Base-by-base conservation (phyloP, 306 rosid genomes). In the Mucuna pruriens region DNA sequence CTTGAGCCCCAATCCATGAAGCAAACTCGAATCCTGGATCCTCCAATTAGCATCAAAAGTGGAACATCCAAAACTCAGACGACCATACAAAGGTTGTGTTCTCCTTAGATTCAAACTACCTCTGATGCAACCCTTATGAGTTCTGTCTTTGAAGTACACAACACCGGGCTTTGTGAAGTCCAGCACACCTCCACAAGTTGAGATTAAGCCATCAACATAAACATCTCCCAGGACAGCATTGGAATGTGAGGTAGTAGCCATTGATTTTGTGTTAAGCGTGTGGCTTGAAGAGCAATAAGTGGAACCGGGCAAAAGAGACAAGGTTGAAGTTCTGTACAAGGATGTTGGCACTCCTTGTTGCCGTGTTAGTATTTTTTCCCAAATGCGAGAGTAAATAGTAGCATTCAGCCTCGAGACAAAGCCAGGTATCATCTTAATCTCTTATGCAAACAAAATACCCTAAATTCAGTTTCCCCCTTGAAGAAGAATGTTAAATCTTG, bases 181-280 rank as follows among this genome's bases (percentile, higher is more conserved):
- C 17, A 74, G 44, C 5, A 84, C 86, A 70, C 82, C 66, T 45
- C 87, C 80, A 39, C 85, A 80, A 81, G 85, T 75, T 7, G 89
- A 70, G 71, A 90, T 39, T 1, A 90, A 77, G 31, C 88, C 92
- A 74, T 91, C 91, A 40, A 90, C 90, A 84, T 79, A 80, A 79
- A 87, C 83, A 77, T 90, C 94, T 42, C 96, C 93, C 22, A 88
- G 38, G 46, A 93, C 84, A 79, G 96, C 86, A 72, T 90, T 88
- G 57, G 92, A 87, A 84, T 88, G 83, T 42, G 93, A 86, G 1
- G 23, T 9, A 74, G 91, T 88, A 79, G 93, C 92, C 97, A 89
- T 91, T 26, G 86, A 39, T 74, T 86, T 87, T 74, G 80, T 82
- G 62, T 60, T 65, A 72, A 20, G 38, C 12, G 38, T 34, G 62